Conservation (phyloP, 2,329 filamentous ascomycete species). For the Cladosporium austrohemisphaericum region DNA sequence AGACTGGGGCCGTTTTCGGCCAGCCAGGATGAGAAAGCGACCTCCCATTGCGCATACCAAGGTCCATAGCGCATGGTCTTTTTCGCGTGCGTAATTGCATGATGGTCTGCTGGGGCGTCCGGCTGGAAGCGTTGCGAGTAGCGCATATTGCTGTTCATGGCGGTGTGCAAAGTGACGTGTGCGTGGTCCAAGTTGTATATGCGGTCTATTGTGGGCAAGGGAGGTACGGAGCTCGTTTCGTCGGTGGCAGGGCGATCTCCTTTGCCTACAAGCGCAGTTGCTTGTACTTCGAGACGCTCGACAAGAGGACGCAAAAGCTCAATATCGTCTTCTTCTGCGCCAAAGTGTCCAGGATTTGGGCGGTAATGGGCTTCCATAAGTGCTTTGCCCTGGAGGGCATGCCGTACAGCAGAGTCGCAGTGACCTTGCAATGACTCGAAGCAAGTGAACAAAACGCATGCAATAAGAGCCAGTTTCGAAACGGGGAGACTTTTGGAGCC, state of each 20-base stretch:
- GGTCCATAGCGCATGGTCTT: constrained; percentile 31
- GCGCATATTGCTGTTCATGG: constrained; percentile 33
- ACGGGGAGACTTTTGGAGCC: constrained; percentile 18
- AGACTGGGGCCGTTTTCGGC: constrained; percentile 25
- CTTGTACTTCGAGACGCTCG: constrained; percentile 32
- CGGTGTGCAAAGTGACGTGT: constrained; percentile 31
- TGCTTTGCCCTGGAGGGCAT: constrained; percentile 30
- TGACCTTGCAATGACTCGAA: constrained; percentile 34
- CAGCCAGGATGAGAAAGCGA: constrained; percentile 28
- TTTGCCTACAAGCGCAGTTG: constrained; percentile 31
- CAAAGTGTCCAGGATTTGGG: constrained; percentile 17
- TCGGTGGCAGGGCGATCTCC: constrained; percentile 27
- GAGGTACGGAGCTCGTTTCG: constrained; percentile 24
- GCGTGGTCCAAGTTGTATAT: constrained; percentile 32
- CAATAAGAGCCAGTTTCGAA: constrained; percentile 28
- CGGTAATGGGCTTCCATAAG: constrained; percentile 24
- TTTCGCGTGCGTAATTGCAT: constrained; percentile 29
- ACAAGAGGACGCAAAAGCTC: constrained; percentile 32
- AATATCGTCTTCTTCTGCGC: constrained; percentile 28
- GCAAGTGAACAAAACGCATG: constrained; percentile 33
- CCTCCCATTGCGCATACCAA: constrained; percentile 31
- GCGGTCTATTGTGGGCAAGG: constrained; percentile 26
- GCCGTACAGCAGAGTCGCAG: constrained; percentile 33
- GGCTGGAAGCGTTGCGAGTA: constrained; percentile 32
- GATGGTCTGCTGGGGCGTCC: constrained; percentile 28